Evolutionary conservation across 495 filamentous ascomycete genomes (phyloP).

Genomic region (Lophiotrema nucula): DNA sequence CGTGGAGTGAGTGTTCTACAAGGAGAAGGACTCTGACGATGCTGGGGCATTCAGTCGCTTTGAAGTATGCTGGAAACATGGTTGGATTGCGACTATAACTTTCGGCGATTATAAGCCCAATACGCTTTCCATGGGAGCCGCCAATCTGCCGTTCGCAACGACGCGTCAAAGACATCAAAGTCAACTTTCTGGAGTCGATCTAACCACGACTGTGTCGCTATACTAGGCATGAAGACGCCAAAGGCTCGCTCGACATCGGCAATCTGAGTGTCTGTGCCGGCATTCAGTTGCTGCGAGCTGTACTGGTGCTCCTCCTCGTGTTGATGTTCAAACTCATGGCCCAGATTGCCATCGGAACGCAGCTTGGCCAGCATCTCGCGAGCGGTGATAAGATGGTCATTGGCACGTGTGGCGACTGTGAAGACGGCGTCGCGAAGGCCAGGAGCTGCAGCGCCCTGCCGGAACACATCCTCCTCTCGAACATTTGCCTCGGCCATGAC

Average conservation of each 20-base stretch:
- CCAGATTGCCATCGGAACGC: constrained; percentile 65
- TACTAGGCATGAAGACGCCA: constrained; percentile 73
- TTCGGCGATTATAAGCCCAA: constrained; percentile 61
- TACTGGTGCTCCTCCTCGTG: constrained; percentile 75
- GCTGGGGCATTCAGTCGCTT: not conserved
- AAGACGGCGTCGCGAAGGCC: constrained; percentile 89
- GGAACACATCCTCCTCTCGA: constrained; percentile 83
- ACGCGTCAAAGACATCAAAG: constrained; percentile 75
- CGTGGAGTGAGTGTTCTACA: not conserved
- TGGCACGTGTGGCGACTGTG: constrained; percentile 83
- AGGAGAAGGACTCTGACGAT: not conserved
- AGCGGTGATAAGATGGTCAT: constrained; percentile 92
- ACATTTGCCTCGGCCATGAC: constrained; percentile 79
- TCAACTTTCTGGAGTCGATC: constrained; percentile 71
- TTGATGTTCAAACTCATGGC: constrained; percentile 83
- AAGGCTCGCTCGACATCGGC: constrained; percentile 50
- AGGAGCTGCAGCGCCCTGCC: constrained; percentile 69
- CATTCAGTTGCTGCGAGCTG: constrained; percentile 24
- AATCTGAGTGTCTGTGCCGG: constrained; percentile 31
- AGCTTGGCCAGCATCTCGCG: constrained; percentile 85
- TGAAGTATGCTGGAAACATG: not conserved
- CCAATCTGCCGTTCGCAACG: constrained; percentile 72
- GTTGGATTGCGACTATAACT: constrained; percentile 16
- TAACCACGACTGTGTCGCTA: constrained; percentile 77
- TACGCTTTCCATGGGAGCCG: constrained; percentile 84